Percentiles rank a stretch among this genome's conserved stretches.
phyloP scores from a whole-genome alignment of 345 rosid species.

The Bruguiera sexangula region DNA sequence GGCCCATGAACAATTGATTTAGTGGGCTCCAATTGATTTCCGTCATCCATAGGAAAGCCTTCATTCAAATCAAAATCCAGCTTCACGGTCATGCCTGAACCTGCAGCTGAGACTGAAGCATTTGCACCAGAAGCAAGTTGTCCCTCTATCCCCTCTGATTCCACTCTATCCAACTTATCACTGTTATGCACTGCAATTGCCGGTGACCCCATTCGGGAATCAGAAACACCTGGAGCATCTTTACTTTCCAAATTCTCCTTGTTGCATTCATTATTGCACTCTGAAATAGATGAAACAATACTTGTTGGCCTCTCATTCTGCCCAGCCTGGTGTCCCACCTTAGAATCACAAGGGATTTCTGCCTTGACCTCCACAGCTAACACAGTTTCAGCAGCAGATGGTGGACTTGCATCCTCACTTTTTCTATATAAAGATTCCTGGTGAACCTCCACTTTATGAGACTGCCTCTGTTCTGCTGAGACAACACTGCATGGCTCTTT shows the following conservation, averaged over 20 bases:
- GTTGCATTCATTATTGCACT: slow-evolving; percentile 28
- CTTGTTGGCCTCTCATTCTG: background rate
- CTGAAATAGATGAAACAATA: slow-evolving; percentile 21
- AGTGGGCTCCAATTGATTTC: slow-evolving; percentile 37
- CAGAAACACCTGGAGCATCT: slow-evolving; percentile 1
- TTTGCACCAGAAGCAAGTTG: slow-evolving; percentile 21
- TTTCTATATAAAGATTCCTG: background rate
- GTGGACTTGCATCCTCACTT: background rate
- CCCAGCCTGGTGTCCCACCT: background rate
- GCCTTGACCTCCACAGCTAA: slow-evolving; percentile 35
- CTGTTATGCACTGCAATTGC: background rate
- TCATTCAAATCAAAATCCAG: slow-evolving; percentile 84
- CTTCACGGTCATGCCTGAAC: slow-evolving; percentile 45
- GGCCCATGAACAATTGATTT: slow-evolving; percentile 33
- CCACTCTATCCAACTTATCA: slow-evolving; percentile 44
- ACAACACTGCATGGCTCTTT: background rate
- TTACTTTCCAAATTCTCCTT: slow-evolving; percentile 18
- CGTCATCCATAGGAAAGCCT: slow-evolving; percentile 63
- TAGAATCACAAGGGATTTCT: slow-evolving; percentile 7
- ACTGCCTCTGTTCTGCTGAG: background rate
- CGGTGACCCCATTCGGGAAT: background rate
- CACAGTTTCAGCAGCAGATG: background rate
- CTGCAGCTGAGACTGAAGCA: slow-evolving; percentile 29
- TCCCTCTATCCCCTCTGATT: slow-evolving; percentile 33
- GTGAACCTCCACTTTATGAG: background rate